Percentiles rank a stretch among this genome's conserved stretches.
Conservation (phyloP, 202 grass and related monocot genomes). For the Dendrocalamus latiflorus region DNA sequence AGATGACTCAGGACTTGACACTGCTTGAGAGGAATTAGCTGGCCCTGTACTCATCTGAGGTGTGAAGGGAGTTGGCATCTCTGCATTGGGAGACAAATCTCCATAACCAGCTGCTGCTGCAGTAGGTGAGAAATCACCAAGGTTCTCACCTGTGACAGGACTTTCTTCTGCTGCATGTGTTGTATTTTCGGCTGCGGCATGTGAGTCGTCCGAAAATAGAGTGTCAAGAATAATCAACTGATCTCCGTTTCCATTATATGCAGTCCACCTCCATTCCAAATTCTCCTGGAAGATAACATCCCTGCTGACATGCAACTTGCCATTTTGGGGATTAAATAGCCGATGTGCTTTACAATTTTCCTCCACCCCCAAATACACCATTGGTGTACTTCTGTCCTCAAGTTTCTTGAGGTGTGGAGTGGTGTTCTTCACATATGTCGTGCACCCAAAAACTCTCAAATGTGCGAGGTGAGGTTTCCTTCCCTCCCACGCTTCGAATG, state of each 20-base stretch:
- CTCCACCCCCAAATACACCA: not conserved
- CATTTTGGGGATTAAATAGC: not conserved
- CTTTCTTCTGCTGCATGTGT: rapidly evolving
- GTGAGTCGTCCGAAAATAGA: rapidly evolving
- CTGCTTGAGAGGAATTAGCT: too few species aligned
- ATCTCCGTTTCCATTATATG: rapidly evolving
- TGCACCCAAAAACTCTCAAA: too few species aligned
- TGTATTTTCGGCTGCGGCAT: rapidly evolving
- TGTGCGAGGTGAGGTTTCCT: too few species aligned
- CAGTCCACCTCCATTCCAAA: not conserved
- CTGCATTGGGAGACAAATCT: rapidly evolving
- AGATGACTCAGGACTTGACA: rapidly evolving
- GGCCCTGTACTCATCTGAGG: too few species aligned
- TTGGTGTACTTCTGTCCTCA: too few species aligned
- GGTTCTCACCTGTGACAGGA: too few species aligned
- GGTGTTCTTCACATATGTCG: too few species aligned
- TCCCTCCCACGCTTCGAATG: too few species aligned
- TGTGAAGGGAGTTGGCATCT: too few species aligned
- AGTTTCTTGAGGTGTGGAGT: too few species aligned
- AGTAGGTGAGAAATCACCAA: rapidly evolving
- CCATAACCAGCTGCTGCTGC: rapidly evolving
- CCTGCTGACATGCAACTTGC: not conserved
- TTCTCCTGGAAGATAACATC: not conserved
- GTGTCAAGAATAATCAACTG: rapidly evolving
- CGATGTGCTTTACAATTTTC: not conserved